phyloP scores from a whole-genome alignment of 305 asterid genomes.

The Fraxinus platypoda region DNA sequence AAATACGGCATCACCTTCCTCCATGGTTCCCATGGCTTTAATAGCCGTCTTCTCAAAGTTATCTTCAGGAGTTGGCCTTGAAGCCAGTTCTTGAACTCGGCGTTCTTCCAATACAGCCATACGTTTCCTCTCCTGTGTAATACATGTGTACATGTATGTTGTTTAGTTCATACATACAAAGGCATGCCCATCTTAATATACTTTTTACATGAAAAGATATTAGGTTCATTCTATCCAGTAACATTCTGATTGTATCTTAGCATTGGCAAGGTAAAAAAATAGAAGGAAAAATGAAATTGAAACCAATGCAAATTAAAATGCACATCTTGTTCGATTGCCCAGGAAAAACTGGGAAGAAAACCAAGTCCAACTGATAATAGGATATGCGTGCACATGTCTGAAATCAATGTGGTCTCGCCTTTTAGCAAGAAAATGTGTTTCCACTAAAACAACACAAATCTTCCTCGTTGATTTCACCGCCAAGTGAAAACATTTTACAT shows the following conservation, averaged over 20 bases:
- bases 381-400: background rate
- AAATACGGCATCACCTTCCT: constrained; percentile 88
- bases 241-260: background rate
- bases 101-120: constrained; percentile 77
- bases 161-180: constrained; percentile 8
- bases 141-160: constrained; percentile 13
- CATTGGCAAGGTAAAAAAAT: constrained; percentile 1
- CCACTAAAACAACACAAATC: background rate
- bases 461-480: background rate
- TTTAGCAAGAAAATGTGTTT: background rate
- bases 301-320: background rate
- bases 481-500: background rate
- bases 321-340: background rate
- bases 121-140: constrained; percentile 69
- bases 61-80: constrained; percentile 59
- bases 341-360: background rate
- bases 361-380: background rate
- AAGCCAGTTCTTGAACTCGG: constrained; percentile 69
- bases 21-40: constrained; percentile 91
- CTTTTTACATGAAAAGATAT: background rate
- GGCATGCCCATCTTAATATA: background rate
- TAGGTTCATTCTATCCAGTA: background rate
- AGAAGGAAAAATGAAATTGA: background rate
- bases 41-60: constrained; percentile 73
- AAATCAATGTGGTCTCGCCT: background rate